Evolutionary conservation across 352 stramenopile species (phyloP), one percentile per base, ranked within the genome.

Genomic region (Globisporangium abappressorium): DNA sequence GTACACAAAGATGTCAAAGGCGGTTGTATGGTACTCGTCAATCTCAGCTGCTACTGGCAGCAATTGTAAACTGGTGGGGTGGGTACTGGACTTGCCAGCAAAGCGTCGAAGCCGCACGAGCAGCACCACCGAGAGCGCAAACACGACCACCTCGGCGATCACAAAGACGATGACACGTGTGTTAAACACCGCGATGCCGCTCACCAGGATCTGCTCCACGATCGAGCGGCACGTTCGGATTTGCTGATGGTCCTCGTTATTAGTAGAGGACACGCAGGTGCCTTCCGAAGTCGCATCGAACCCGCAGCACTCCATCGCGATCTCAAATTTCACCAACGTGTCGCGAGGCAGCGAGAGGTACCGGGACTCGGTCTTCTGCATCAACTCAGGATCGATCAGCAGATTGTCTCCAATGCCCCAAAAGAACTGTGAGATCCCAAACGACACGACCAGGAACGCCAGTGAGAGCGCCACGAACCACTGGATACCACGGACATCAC

Each of bases 231-330:
- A 86, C 0, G 75, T 76, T 43, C 67, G 72, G 6, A 86, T 61
- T 24, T 36, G n/a, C 14, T 34, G 47, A 3, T 65, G 24, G 2
- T 41, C 3, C 24, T 55, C 4, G 18, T 8, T n/a, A 24, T 33
- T 41, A 24, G 11, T 14, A 8, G 24, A 22, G 8, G 63, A 18
- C 1, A 80, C 20, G 12, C 79, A 86, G 0, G 70, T 58, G 8
- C 79, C 79, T 70, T 90, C 76, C 1, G 68, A 20, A 2, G 34
- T 75, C 6, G 53, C 33, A 8, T 68, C 68, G 43, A 84, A 86
- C 15, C 81, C 81, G 22, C 81, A 90, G 51, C 81, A 90, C 14
- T 66, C 65, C 63, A 90, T 76, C 22, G 64, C 62, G 41, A 78
- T 73, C 57, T 90, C 81, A 3, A 90, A n/a, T 2, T 56, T 26